Conservation (phyloP, 108 stramenopile genomes). For the Parmales sp. region DNA sequence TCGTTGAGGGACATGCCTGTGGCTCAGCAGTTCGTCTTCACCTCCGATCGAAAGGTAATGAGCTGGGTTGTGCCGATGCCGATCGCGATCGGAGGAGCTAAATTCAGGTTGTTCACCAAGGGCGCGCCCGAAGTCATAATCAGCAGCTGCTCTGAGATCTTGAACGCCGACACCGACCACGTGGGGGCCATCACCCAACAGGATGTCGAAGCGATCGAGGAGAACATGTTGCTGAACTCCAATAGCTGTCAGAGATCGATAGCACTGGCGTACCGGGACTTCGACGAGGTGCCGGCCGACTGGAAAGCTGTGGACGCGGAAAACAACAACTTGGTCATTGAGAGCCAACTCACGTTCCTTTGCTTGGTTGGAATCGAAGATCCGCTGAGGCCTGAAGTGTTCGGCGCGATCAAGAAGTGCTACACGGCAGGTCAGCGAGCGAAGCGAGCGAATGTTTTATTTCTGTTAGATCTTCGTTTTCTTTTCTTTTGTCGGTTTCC, state of each 20-base stretch:
- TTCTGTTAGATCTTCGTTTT: too few relatives aligned
- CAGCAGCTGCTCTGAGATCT: slow-evolving; percentile 35
- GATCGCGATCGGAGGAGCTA: slow-evolving; percentile 40
- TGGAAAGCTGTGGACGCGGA: too few relatives aligned
- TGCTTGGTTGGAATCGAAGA: slow-evolving; percentile 92
- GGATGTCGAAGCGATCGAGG: slow-evolving; percentile 29
- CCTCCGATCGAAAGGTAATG: slow-evolving; percentile 84
- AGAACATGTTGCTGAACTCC: too few relatives aligned
- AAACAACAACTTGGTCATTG: slow-evolving; percentile 51
- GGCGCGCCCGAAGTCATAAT: slow-evolving; percentile 72
- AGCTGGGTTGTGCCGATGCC: slow-evolving; percentile 63
- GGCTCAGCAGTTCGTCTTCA: slow-evolving; percentile 46
- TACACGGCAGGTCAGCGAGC: too few relatives aligned
- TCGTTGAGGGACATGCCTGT: too few relatives aligned
- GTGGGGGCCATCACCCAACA: slow-evolving; percentile 29
- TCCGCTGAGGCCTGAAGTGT: slow-evolving; percentile 84
- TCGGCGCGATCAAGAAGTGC: slow-evolving; percentile 71
- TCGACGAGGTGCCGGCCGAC: too few relatives aligned
- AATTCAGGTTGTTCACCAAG: slow-evolving; percentile 72
- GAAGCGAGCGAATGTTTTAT: too few relatives aligned
- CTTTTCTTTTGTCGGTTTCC: too few relatives aligned
- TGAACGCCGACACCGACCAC: slow-evolving; percentile 17
- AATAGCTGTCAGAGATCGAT: too few relatives aligned
- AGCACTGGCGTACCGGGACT: slow-evolving; percentile 64
- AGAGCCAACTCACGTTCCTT: slow-evolving; percentile 57